Evolutionary conservation across 192 early-diverging fungal species (phyloP), one percentile per base, ranked within the genome.

Genomic region (Podila epicladia): DNA sequence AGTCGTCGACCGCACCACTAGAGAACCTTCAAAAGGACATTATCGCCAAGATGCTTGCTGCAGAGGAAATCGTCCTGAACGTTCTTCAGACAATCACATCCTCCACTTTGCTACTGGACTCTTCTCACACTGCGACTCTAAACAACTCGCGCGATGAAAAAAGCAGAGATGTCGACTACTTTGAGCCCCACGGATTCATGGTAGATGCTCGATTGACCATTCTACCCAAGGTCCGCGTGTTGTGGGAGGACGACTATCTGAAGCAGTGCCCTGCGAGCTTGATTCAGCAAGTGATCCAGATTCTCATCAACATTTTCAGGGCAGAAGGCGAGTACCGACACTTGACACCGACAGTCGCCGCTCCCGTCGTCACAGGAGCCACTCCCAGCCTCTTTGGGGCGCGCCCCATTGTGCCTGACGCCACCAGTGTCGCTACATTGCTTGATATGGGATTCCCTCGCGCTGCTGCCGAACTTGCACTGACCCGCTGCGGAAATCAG

Each of bases 381-480:
- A 31, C 74, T 3, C 29, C 83, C 15, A 80, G 69, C 38, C 35
- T 85, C 48, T 85, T 85, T 73, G 84, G 83, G 12, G 70, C 63
- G 26, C 72, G 85, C 28, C 84, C 85, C 4, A 62, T 87, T 26
- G 84, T 88, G 31, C 86, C 94, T 6, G 90, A 95, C 82, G 86
- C 87, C 32, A 84, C 83, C 11, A 83, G 86, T 41, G 83, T 97
- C 19, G 85, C 89, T n/a, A 90, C 91, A 51, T 84, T 98, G 17
- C 76, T 92, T 17, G 91, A 94, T 28, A 95, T 99, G 95, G 97
- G 97, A 0, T 99, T 97, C 75, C 83, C 92, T 5, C 86, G 91
- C 13, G 83, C 85, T 22, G 92, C 92, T 12, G 95, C 96, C 2
- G 94, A 93, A 71, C 85, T 80, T 26, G 96, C 96, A 6, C 77